Evolutionary conservation across 2,329 filamentous ascomycete genomes (phyloP).

Genomic region (Trichophyton mentagrophytes): DNA sequence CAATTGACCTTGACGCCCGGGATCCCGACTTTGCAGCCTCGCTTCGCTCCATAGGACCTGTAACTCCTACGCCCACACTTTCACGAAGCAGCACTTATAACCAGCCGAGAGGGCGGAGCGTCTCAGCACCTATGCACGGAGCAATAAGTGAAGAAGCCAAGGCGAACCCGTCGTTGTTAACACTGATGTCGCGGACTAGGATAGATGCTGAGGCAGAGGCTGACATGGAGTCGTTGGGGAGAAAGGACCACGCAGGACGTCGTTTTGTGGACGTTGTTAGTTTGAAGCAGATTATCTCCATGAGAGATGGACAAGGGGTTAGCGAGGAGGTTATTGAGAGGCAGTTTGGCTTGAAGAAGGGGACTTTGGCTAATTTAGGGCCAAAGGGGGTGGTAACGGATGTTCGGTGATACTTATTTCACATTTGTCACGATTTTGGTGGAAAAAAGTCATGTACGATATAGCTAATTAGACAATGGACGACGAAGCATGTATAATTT

Average conservation of each 20-base stretch:
- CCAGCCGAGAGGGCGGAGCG: slow-evolving; percentile 18
- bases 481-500: neutral
- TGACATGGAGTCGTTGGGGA: slow-evolving; percentile 40
- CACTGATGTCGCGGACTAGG: slow-evolving; percentile 40
- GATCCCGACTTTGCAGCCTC: slow-evolving; percentile 64
- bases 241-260: slow-evolving; percentile 28
- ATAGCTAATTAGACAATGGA: neutral
- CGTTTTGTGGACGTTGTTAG: slow-evolving; percentile 39
- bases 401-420: neutral
- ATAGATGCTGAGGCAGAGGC: slow-evolving; percentile 41
- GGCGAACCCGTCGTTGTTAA: slow-evolving; percentile 43
- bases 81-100: slow-evolving; percentile 43
- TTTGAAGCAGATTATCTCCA: slow-evolving; percentile 36
- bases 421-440: neutral
- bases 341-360: slow-evolving; percentile 32
- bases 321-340: slow-evolving; percentile 31
- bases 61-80: slow-evolving; percentile 44
- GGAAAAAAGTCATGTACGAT: neutral
- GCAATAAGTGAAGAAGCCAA: slow-evolving; percentile 16
- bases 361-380: slow-evolving; percentile 31
- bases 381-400: slow-evolving; percentile 22
- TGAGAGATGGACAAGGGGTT: slow-evolving; percentile 35
- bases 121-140: slow-evolving; percentile 10
- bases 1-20: slow-evolving; percentile 47
- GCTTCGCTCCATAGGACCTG: slow-evolving; percentile 53